These are phyloP conservation scores for Boletus pseudopeckii DNA, from an alignment of 768 basidiomycete genomes.

Conservation along the genomic window DNA sequence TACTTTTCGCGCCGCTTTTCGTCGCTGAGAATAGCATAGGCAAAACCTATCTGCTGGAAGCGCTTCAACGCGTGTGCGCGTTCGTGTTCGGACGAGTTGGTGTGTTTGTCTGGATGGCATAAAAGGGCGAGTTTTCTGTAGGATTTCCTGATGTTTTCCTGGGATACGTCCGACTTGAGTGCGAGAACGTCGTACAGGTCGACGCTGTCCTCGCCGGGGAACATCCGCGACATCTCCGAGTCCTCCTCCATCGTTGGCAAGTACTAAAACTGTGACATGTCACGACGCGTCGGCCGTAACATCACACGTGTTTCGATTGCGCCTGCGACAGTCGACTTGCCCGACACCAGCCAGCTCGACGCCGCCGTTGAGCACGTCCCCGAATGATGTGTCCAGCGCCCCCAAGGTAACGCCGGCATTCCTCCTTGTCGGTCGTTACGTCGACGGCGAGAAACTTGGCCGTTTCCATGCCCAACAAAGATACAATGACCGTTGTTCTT, in stretches of 20 bases:
- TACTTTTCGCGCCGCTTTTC: slow-evolving; percentile 72
- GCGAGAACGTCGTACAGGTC: slow-evolving; percentile 77
- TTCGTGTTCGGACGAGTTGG: slow-evolving; percentile 51
- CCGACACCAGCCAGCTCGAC: background rate
- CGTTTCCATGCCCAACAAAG: background rate
- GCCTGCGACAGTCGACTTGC: too few relatives aligned
- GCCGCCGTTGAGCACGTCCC: background rate
- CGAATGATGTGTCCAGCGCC: background rate
- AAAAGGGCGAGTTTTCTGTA: slow-evolving; percentile 81
- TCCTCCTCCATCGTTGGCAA: slow-evolving; percentile 63
- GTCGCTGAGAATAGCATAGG: slow-evolving; percentile 86
- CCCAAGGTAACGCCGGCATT: background rate
- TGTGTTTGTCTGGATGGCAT: slow-evolving; percentile 90
- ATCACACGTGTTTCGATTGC: background rate
- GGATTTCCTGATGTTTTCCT: slow-evolving; percentile 74
- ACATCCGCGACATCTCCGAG: slow-evolving; percentile 66
- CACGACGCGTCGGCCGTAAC: slow-evolving; percentile 2
- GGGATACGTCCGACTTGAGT: slow-evolving; percentile 49
- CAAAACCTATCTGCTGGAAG: slow-evolving; percentile 93
- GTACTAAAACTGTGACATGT: background rate
- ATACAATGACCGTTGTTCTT: slow-evolving; percentile 1
- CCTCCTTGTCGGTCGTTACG: background rate
- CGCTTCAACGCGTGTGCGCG: slow-evolving; percentile 68
- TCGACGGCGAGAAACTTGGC: background rate
- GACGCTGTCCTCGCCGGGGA: slow-evolving; percentile 65